phyloP scores from a whole-genome alignment of 2,329 filamentous ascomycete genomes.

The Ophiostoma sp. region DNA sequence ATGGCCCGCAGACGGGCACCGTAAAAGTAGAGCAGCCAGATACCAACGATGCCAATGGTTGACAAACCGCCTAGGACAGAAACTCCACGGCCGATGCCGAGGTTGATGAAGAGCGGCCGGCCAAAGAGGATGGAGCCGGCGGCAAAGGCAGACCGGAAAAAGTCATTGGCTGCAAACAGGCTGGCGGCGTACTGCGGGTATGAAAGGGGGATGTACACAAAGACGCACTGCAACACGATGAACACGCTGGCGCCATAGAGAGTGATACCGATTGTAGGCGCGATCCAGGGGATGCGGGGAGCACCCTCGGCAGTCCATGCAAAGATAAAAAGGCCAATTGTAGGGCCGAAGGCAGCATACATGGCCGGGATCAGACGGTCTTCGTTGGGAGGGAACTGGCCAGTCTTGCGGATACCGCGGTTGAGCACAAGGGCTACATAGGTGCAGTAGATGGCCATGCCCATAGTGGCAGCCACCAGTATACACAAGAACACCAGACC shows the following conservation, averaged over 20 bases:
- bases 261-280: constrained; percentile 52
- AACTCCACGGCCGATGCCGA: constrained; percentile 54
- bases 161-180: constrained; percentile 57
- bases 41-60: constrained; percentile 50
- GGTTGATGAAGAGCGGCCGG: constrained; percentile 52
- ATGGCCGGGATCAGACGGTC: constrained; percentile 52
- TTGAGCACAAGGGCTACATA: constrained; percentile 51
- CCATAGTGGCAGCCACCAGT: constrained; percentile 51
- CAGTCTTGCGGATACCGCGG: constrained; percentile 44
- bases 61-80: constrained; percentile 53
- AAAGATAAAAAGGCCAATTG: constrained; percentile 57
- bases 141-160: constrained; percentile 53
- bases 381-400: constrained; percentile 47
- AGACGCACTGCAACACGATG: constrained; percentile 55
- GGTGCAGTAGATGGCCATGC: constrained; percentile 43
- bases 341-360: constrained; percentile 46
- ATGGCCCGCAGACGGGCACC: constrained; percentile 50
- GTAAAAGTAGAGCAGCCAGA: constrained; percentile 55
- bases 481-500: constrained; percentile 58
- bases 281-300: constrained; percentile 49
- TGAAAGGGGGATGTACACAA: constrained; percentile 52
- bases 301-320: constrained; percentile 48
- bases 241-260: constrained; percentile 50
- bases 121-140: constrained; percentile 56
- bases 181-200: constrained; percentile 54